Evolutionary conservation across 106 monocot genomes (phyloP).

Genomic region (Agapanthus africanus): DNA sequence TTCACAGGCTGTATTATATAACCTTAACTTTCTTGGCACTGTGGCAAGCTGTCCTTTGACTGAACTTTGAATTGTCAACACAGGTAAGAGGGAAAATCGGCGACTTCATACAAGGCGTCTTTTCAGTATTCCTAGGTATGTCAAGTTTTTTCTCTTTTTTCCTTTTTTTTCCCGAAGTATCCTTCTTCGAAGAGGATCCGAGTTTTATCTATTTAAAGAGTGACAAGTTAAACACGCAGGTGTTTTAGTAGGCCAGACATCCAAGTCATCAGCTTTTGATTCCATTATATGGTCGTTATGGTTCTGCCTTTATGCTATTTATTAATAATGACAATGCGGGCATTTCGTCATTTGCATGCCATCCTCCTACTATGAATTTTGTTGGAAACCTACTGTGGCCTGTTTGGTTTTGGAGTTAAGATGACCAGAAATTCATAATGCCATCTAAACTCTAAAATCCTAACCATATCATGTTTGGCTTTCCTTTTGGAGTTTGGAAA

Average conservation of each 20-base stretch:
- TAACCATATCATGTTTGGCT: too few species aligned
- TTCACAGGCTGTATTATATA: not conserved
- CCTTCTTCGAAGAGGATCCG: not conserved
- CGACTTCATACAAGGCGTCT: constrained; percentile 78
- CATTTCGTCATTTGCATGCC: not conserved
- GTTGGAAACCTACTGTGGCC: not conserved
- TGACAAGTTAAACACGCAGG: not conserved
- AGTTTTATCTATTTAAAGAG: not conserved
- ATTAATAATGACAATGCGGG: not conserved
- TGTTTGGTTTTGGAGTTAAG: too few species aligned
- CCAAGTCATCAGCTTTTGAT: not conserved
- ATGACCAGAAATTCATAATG: too few species aligned
- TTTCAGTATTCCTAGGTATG: constrained; percentile 87
- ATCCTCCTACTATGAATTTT: not conserved
- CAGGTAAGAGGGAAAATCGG: constrained; percentile 83
- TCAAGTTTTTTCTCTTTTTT: too few species aligned
- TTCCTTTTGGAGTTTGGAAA: too few species aligned
- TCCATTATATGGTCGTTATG: not conserved
- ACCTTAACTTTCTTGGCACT: not conserved
- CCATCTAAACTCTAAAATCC: too few species aligned
- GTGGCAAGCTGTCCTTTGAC: not conserved
- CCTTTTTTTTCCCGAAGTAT: too few species aligned
- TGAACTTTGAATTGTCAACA: constrained; percentile 1
- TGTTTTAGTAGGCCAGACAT: not conserved
- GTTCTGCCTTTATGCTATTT: not conserved